Percentiles rank a stretch among this genome's conserved stretches.
phyloP scores from a whole-genome alignment of 2,329 filamentous ascomycete species.

The Chaetomium olivaceum region DNA sequence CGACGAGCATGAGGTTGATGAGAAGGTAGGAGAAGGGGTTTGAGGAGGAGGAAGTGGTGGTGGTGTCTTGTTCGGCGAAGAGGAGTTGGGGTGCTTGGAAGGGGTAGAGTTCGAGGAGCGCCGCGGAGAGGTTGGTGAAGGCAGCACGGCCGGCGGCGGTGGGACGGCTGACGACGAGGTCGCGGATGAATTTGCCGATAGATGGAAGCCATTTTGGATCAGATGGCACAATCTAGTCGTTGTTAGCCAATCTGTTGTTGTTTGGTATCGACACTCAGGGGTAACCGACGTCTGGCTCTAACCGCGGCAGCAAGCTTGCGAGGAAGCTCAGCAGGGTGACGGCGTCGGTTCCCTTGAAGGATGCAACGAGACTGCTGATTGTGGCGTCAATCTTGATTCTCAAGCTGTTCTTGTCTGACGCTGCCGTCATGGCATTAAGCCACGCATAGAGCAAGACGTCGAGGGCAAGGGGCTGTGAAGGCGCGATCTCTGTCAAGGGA shows the following conservation, averaged over 20 bases:
- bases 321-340: conserved; percentile 61
- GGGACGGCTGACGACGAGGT: conserved; percentile 56
- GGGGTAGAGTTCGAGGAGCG: conserved; percentile 59
- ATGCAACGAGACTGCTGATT: conserved; percentile 51
- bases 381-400: conserved; percentile 48
- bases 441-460: conserved; percentile 59
- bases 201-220: conserved; percentile 56
- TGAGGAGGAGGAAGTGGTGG: conserved; percentile 36
- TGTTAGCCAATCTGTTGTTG: not conserved
- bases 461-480: conserved; percentile 54
- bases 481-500: conserved; percentile 58
- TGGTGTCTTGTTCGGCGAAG: conserved; percentile 47
- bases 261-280: not conserved
- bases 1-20: conserved; percentile 64
- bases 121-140: conserved; percentile 60
- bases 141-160: conserved; percentile 56
- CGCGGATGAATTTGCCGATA: conserved; percentile 51
- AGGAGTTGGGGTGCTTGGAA: conserved; percentile 48
- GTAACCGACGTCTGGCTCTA: conserved; percentile 49
- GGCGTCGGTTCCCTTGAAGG: conserved; percentile 60
- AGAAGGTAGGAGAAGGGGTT: conserved; percentile 64
- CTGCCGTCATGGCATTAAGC: conserved; percentile 48
- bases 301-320: conserved; percentile 52
- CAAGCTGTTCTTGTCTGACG: conserved; percentile 38
- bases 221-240: conserved; percentile 47